Evolutionary conservation across 2,329 filamentous ascomycete species (phyloP), one percentile per base, ranked within the genome.

Genomic region (Thelonectria blattea): DNA sequence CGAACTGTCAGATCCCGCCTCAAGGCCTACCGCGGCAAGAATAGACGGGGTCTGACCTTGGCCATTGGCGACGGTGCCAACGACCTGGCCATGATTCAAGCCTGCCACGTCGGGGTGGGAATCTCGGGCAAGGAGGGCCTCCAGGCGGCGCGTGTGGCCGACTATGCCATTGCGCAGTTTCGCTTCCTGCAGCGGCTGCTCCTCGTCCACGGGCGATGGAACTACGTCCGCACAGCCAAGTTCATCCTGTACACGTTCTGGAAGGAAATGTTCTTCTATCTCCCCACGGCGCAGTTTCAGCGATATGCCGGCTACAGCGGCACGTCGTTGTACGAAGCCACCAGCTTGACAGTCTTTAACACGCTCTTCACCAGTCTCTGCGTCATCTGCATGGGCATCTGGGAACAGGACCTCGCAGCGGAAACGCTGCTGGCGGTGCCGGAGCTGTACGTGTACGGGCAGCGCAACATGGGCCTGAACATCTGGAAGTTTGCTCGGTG

Each of bases 21-120:
- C 5, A 87, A 88, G 39, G 85, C 85, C 51, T 87, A 67, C 52
- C 72, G 68, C 20, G 71, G 72, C 7, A 70, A 65, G 32, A 63
- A 72, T 22, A 69, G 71, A 17, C 66, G 72, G n/a, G 78, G 91
- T 1, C 86, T 97, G 42, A 98, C 93, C 0, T 82, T 98, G 14
- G 93, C 94, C 1, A 96, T 97, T 63, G 93, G 93, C 3, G 93
- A 97, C 72, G 93, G 93, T 41, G 93, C 93, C 47, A 97, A 97
- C 71, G 93, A 97, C 71, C 89, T 97, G 68, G 93, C 93, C 56
- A 97, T 97, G 93, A 96, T 97, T 50, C 92, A 94, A 68, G 91
- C 83, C 7, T 82, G 82, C 0, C 93, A 97, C 71, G 92, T 97
- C 11, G 93, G 93, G 14, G 89, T 97, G 47, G 93, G 93, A 14